Conservation (phyloP, 495 filamentous ascomycete genomes). For the Penicillium canescens region DNA sequence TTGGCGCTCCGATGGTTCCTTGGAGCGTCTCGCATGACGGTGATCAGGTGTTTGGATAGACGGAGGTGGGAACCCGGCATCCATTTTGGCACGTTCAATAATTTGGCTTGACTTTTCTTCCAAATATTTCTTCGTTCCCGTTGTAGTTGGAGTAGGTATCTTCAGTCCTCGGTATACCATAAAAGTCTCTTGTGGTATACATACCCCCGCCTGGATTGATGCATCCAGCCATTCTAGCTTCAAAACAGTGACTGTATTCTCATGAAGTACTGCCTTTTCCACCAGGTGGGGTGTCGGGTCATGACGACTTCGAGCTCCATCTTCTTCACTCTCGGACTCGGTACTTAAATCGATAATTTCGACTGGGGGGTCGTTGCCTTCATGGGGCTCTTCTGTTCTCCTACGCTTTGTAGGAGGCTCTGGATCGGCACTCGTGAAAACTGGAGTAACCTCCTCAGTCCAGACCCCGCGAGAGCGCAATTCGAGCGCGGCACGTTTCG, state of each 20-base stretch:
- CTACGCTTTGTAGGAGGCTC: constrained; percentile 29
- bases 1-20: constrained; percentile 16
- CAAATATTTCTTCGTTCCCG: not conserved
- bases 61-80: constrained; percentile 33
- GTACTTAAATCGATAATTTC: constrained; percentile 32
- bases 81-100: constrained; percentile 54
- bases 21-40: constrained; percentile 15
- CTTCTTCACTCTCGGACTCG: constrained; percentile 34
- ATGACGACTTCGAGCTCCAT: constrained; percentile 13
- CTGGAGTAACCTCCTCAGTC: constrained; percentile 52
- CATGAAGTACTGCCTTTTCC: not conserved
- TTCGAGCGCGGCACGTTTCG: constrained; percentile 74
- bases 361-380: not conserved
- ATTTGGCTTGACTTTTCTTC: constrained; percentile 32
- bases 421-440: not conserved
- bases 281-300: constrained; percentile 6
- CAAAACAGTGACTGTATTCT: constrained; percentile 61
- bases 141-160: constrained; percentile 13
- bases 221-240: constrained; percentile 74
- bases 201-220: constrained; percentile 51
- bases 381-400: constrained; percentile 1
- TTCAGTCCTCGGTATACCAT: constrained; percentile 61
- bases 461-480: constrained; percentile 63
- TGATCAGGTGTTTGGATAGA: constrained; percentile 2
- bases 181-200: constrained; percentile 62